phyloP scores from a whole-genome alignment of 139 green algal species.

The Micromonas commoda region DNA sequence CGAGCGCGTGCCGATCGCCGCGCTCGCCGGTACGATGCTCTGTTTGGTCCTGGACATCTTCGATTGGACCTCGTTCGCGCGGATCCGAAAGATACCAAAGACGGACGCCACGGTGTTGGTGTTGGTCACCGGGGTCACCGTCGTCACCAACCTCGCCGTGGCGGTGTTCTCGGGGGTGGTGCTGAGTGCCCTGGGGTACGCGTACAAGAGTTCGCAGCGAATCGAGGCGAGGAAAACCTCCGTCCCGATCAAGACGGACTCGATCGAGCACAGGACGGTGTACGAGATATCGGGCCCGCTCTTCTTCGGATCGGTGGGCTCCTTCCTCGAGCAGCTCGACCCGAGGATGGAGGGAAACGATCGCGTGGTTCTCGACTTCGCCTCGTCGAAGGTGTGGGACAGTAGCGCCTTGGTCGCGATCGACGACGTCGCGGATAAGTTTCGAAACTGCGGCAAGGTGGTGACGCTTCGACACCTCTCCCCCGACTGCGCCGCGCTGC shows the following conservation, averaged over 20 bases:
- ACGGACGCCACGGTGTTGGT: slow-evolving; percentile 32
- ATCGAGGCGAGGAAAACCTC: neutral
- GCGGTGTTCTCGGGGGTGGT: slow-evolving; percentile 36
- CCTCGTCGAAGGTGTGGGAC: slow-evolving; percentile 32
- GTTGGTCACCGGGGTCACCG: slow-evolving; percentile 29
- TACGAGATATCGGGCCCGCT: slow-evolving; percentile 31
- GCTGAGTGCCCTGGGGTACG: slow-evolving; percentile 27
- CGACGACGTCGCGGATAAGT: slow-evolving; percentile 2
- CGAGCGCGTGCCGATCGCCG: slow-evolving; percentile 28
- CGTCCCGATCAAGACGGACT: neutral
- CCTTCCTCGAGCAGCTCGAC: slow-evolving; percentile 26
- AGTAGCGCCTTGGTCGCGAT: slow-evolving; percentile 22
- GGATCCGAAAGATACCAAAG: slow-evolving; percentile 32
- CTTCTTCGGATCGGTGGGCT: slow-evolving; percentile 32
- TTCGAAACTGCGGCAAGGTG: neutral
- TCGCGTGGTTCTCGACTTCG: slow-evolving; percentile 31
- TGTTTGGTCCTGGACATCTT: slow-evolving; percentile 35
- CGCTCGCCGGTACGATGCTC: slow-evolving; percentile 32
- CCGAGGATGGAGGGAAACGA: neutral
- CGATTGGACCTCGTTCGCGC: slow-evolving; percentile 19
- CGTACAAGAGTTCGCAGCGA: slow-evolving; percentile 27
- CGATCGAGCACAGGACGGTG: neutral
- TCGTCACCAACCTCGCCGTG: slow-evolving; percentile 34
- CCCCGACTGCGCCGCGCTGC: slow-evolving; percentile 23
- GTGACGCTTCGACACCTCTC: slow-evolving; percentile 29